Evolutionary conservation across 2,329 filamentous ascomycete species (phyloP).

Genomic region (Hymenoscyphus repandus): DNA sequence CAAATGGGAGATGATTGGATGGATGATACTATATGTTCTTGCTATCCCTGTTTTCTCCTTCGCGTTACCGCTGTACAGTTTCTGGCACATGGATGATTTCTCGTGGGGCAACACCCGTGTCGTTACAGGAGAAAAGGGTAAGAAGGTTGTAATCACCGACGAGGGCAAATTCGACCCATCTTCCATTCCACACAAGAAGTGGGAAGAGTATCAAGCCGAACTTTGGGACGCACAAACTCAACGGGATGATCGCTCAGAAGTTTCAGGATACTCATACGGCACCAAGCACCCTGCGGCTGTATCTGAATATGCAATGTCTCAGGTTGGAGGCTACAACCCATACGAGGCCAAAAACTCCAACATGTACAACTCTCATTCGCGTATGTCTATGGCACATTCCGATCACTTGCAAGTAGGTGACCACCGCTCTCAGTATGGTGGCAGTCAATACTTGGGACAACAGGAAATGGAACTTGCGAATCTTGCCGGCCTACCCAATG

Average conservation of each 20-base stretch:
- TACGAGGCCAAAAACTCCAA: slow-evolving; percentile 31
- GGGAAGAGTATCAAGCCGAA: slow-evolving; percentile 98
- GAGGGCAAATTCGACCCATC: slow-evolving; percentile 96
- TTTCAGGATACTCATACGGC: slow-evolving; percentile 90
- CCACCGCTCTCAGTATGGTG: slow-evolving; percentile 38
- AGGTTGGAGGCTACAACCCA: slow-evolving; percentile 26
- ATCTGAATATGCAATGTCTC: slow-evolving; percentile 63
- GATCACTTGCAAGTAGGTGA: slow-evolving; percentile 48
- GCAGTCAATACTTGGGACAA: slow-evolving; percentile 48
- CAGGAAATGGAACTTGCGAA: slow-evolving; percentile 71
- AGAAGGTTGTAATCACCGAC: slow-evolving; percentile 88
- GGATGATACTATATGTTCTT: slow-evolving; percentile 94
- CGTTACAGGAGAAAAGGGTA: slow-evolving; percentile 87
- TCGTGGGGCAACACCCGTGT: slow-evolving; percentile 98
- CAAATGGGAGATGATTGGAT: slow-evolving; percentile 99
- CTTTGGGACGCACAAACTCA: slow-evolving; percentile 85
- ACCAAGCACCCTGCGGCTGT: slow-evolving; percentile 63
- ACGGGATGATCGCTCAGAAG: slow-evolving; percentile 75
- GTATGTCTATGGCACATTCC: slow-evolving; percentile 75
- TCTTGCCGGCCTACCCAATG: slow-evolving; percentile 68
- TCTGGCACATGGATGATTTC: slow-evolving; percentile 99
- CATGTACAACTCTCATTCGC: slow-evolving; percentile 48
- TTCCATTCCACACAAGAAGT: slow-evolving; percentile 94
- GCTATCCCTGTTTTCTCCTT: slow-evolving; percentile 91
- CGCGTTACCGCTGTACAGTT: slow-evolving; percentile 84